Conservation (phyloP, 306 rosid species). For the Potentilla sterilis region DNA sequence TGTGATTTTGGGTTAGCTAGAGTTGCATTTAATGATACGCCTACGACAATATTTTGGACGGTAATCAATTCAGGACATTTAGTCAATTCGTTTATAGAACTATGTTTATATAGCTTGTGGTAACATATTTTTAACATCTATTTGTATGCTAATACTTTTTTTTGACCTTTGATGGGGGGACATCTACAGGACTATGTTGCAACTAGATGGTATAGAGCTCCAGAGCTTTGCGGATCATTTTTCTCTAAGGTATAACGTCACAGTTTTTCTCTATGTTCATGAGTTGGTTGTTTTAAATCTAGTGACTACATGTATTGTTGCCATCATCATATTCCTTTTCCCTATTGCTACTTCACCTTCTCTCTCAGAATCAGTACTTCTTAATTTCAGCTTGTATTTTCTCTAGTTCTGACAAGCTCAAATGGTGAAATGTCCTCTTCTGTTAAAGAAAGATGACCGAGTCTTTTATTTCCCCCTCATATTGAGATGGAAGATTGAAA, state of each 20-base stretch:
- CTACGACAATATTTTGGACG: slow-evolving; percentile 93
- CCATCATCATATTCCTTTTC: neutral
- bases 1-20: slow-evolving; percentile 98
- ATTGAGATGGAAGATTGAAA: slow-evolving; percentile 1
- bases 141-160: slow-evolving; percentile 24
- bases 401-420: neutral
- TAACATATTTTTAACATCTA: neutral
- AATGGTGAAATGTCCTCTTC: neutral
- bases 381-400: neutral
- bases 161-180: slow-evolving; percentile 11
- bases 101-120: slow-evolving; percentile 9
- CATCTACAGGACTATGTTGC: slow-evolving; percentile 87
- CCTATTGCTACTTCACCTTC: neutral
- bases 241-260: slow-evolving; percentile 71
- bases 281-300: slow-evolving; percentile 24
- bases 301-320: neutral
- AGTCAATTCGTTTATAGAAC: neutral
- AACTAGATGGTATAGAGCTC: slow-evolving; percentile 99
- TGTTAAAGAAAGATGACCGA: neutral
- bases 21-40: slow-evolving; percentile 89
- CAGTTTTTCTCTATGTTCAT: slow-evolving; percentile 14
- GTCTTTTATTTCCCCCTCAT: neutral
- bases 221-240: slow-evolving; percentile 96
- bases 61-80: slow-evolving; percentile 38
- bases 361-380: neutral